Evolutionary conservation across 331 rosid genomes (phyloP).

Genomic region (Prunus yedoensis): DNA sequence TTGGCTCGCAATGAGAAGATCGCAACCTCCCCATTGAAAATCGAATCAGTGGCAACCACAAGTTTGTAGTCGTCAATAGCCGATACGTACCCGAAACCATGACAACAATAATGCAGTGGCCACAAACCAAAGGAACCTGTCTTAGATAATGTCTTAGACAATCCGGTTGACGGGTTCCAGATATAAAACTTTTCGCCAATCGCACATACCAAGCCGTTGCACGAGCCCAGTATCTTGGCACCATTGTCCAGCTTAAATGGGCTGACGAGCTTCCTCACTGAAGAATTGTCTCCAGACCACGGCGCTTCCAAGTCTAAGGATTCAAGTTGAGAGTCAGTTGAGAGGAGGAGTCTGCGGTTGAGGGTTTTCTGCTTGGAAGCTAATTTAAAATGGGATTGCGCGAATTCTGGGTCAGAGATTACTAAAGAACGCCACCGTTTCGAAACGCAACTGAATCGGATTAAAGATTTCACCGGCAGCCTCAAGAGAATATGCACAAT

Average conservation of each 20-base stretch:
- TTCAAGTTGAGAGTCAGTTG: neutral
- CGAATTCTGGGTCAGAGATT: neutral
- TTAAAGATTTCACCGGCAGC: neutral
- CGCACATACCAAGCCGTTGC: neutral
- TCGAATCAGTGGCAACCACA: neutral
- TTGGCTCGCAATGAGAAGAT: neutral
- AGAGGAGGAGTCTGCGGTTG: neutral
- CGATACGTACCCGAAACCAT: neutral
- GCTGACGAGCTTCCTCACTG: neutral
- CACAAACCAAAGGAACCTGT: neutral
- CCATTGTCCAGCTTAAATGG: neutral
- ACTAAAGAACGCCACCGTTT: neutral
- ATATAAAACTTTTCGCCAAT: neutral
- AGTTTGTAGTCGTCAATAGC: neutral
- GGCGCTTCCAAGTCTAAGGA: neutral
- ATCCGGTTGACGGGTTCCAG: constrained; percentile 2
- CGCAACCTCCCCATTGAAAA: neutral
- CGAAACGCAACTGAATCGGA: neutral
- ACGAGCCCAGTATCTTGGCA: neutral
- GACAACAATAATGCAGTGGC: no score
- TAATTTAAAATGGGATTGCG: neutral
- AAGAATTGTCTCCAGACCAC: neutral
- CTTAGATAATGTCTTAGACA: neutral
- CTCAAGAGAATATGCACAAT: neutral
- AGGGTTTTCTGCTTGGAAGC: neutral